Base-by-base conservation (phyloP, 306 rosid species). In the Vicia sativa region DNA sequence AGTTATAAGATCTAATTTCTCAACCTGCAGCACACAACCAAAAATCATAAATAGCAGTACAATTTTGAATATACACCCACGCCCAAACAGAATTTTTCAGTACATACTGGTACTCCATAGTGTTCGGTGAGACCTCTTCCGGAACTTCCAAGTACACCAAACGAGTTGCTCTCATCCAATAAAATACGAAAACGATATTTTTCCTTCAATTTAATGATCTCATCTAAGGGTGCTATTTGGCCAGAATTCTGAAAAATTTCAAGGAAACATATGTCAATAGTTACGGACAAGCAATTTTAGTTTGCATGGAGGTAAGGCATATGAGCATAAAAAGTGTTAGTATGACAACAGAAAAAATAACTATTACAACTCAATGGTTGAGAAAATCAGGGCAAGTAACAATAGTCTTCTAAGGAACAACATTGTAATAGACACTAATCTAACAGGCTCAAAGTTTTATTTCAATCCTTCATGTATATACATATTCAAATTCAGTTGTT, bases 111-210 rank as follows among this genome's bases (percentile, higher is more conserved):
- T 71, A 95, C 92, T 76, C 86, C 81, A 52, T 61, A 90, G 78
- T 73, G 63, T 73, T 90, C 96, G 9, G 92, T 87, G 76, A 95
- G 89, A 82, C 99, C 99, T 82, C 97, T 84, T 83, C 99, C 97
- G 14, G 89, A 79, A 53, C 73, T 77, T 73, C 99, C 97, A 70
- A 95, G 96, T 78, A 88, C 99, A 45, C 99, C 99, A 75, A 95
- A 71, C 9, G 99, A 95, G 83, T 95, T 95, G 89, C 97, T 95
- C 82, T 90, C 99, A 66, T 95, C 99, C 86, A 95, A 68, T 80
- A 88, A 78, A 81, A 88, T 91, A 60, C 97, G 99, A 63, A 95
- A 95, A 1, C 70, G 77, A 59, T 87, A 85, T 77, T 87, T 80
- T 86, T 95, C 99, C 86, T 95, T 95, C 91, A 95, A 75, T 74